A percentile compares a stretch with the other conserved stretches of the same genome.
phyloP scores from a whole-genome alignment of 2,329 filamentous ascomycete genomes.

The Fusarium sp. region DNA sequence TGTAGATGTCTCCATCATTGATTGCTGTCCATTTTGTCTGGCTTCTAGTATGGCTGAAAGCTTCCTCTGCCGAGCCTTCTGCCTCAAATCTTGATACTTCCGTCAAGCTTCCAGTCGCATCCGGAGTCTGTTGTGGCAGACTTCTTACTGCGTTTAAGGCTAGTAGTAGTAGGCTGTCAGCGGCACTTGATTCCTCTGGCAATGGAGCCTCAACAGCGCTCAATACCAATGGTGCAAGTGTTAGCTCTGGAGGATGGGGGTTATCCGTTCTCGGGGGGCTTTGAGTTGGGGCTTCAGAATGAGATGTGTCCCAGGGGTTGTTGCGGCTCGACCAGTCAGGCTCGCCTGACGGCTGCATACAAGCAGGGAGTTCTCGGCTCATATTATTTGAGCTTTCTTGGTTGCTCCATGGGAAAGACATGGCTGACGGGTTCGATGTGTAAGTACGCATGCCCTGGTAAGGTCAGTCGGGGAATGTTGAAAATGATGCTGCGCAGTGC shows the following conservation, averaged over 20 bases:
- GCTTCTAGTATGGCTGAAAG: neutral
- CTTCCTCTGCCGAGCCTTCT: neutral
- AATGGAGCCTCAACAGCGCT: neutral
- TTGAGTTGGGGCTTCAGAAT: neutral
- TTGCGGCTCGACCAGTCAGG: neutral
- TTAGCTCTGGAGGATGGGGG: neutral
- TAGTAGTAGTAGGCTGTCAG: neutral
- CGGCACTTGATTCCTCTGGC: neutral
- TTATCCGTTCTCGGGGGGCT: neutral
- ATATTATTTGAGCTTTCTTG: neutral
- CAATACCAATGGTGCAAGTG: neutral
- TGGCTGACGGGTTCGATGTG: neutral
- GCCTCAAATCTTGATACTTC: neutral
- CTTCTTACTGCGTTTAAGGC: neutral
- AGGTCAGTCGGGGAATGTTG: neutral
- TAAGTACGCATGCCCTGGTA: neutral
- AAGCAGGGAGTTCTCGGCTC: neutral
- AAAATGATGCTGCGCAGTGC: neutral
- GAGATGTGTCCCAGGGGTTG: neutral
- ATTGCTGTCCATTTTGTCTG: neutral
- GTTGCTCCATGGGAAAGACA: neutral
- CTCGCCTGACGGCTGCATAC: neutral
- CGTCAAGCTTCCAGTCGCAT: neutral
- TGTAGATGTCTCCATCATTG: neutral
- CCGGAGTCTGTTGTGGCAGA: neutral